A percentile compares a stretch with the other conserved stretches of the same genome.
phyloP scores from a whole-genome alignment of 306 rosid species.

The Fagus crenata region DNA sequence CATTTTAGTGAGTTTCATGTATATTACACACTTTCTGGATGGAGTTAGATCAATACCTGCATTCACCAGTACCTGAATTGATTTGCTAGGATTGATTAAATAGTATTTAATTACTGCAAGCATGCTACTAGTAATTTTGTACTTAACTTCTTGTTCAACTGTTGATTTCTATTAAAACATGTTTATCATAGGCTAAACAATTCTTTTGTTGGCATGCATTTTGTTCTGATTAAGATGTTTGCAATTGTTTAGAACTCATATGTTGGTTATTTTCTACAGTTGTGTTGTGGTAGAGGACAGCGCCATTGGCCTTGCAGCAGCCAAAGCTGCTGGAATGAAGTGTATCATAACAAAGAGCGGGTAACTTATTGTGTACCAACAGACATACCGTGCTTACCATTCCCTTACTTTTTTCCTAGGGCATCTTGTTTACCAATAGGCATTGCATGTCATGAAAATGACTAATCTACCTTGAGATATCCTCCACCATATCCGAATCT shows the following conservation, averaged over 20 bases:
- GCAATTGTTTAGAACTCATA: conserved; percentile 15
- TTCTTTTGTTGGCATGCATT: not conserved
- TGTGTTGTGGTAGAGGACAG: conserved; percentile 97
- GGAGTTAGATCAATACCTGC: conserved; percentile 16
- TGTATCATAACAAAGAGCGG: conserved; percentile 92
- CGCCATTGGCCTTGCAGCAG: conserved; percentile 95
- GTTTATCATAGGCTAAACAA: not conserved
- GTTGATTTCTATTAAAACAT: not conserved
- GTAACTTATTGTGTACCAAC: conserved; percentile 35
- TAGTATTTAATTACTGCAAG: not conserved
- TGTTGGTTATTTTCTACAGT: conserved; percentile 43
- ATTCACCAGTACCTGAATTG: conserved; percentile 13
- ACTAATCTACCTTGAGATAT: conserved; percentile 1
- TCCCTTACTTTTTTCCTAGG: not conserved
- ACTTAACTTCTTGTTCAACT: not conserved
- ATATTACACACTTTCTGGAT: conserved; percentile 11
- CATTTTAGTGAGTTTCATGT: conserved; percentile 14
- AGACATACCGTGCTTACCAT: not conserved
- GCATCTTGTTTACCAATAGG: conserved; percentile 9
- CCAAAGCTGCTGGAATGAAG: conserved; percentile 92
- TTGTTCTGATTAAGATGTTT: conserved; percentile 20
- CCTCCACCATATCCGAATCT: too few relatives aligned
- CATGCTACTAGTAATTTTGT: conserved; percentile 18
- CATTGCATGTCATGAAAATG: conserved; percentile 22
- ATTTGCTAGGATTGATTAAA: conserved; percentile 5